Base-by-base conservation (phyloP, 441 rosid genomes). In the Raphanus hybrid region DNA sequence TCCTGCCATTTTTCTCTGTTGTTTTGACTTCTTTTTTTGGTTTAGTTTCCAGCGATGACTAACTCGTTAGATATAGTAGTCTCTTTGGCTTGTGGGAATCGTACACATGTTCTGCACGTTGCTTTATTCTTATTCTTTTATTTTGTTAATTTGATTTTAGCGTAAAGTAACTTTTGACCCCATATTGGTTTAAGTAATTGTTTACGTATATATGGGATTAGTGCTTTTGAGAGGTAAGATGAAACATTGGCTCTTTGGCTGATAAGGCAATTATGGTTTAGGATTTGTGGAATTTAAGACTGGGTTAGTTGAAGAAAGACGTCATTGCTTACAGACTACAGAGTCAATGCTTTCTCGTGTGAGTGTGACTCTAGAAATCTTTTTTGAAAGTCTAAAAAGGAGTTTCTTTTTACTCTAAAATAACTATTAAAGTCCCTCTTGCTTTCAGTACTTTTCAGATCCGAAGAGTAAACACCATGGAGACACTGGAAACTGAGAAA, bases 1-100 rank as follows among this genome's bases (percentile, higher is more conserved):
- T 41, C 86, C 86, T 58, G 89, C 90, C 93, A 87, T 87, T 54
- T 29, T 77, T 76, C 58, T 41, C 37, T 29, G 35, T 29, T 23
- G 59, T 10, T 66, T 71, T 75, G 59, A 9, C 15, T 37, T 23
- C 37, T 8, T 66, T 48, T 50, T 0, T 5, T 29, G 52, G 2
- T 12, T 63, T 43, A 15, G 32, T 54, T 26, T 37, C 34, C n/a
- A 11, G 59, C 15, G 3, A 63, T 16, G 64, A 1, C 64, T 35
- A 52, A 16, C 37, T 29, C 8, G 7, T 64, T 29, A 65, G 23
- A 65, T 71, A 77, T 48, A 48, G 52, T 23, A 64, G 60, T 77
- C 12, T 57, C 5, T 58, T 26, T 23, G 23, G 58, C 73, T 43
- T 78, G 69, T 72, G 69, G 69, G 73, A 11, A 34, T 72, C 58